Evolutionary conservation across 2,329 filamentous ascomycete genomes (phyloP), one percentile per base, ranked within the genome.

Genomic region (Diaporthe ampelina): DNA sequence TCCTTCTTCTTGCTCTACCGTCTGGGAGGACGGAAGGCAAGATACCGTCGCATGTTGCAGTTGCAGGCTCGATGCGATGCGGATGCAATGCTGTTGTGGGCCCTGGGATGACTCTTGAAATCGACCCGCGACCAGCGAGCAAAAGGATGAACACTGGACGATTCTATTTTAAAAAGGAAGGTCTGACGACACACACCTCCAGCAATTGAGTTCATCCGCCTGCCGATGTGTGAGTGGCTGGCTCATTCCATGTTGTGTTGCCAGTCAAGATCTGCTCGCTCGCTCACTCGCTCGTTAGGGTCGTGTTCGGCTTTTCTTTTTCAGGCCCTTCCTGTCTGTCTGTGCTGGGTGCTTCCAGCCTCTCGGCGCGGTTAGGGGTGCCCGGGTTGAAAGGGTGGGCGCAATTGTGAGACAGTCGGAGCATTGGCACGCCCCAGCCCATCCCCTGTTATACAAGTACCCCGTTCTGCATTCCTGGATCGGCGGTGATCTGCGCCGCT

Each of bases 401-500:
- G 68, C 24, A 21, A 45, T 58, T 56, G 67, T 74, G 73, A 74
- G 73, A 74, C 73, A 57, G 52, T 72, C 37, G 73, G 40, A 65
- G 73, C 45, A 63, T 72, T 72, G 68, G 68, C 73, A 67, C 10
- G 50, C 45, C 67, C 58, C 73, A 24, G 43, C 65, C 19, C 58
- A 72, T 72, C 73, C 73, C 58, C 73, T 74, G 73, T 74, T 74
- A 74, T 72, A 48, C 32, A 40, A 48, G 58, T 57, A 54, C 58
- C 58, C 45, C 35, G 21, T 26, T 6, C 73, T n/a, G 52, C 15
- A 29, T 59, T 40, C 67, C 32, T 50, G 37, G 57, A 50, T 58
- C 32, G 43, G 67, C 57, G 45, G 57, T 56, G 54, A 54, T 57
- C 67, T 26, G 61, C 72, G 61, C 72, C 3, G 15, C 15, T 58